These are phyloP conservation scores for Phytophthora meadii DNA, from an alignment of 352 stramenopile genomes.

Conservation along the genomic window DNA sequence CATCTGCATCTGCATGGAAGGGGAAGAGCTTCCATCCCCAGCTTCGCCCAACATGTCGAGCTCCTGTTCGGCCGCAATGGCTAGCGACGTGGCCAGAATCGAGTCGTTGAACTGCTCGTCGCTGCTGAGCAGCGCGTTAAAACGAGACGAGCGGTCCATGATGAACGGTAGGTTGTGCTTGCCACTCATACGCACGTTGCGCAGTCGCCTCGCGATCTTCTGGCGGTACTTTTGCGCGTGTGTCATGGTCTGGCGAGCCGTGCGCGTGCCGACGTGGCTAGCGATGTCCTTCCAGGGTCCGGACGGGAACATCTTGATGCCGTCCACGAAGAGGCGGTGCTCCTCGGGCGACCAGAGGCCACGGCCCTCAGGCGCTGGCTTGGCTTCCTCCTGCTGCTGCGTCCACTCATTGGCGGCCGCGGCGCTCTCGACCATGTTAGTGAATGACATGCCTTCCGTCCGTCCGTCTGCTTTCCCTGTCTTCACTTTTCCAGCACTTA, in stretches of 20 bases:
- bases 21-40: slow-evolving; percentile 45
- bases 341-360: slow-evolving; percentile 81
- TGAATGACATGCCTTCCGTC: slow-evolving; percentile 40
- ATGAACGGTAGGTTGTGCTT: slow-evolving; percentile 73
- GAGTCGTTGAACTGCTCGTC: slow-evolving; percentile 87
- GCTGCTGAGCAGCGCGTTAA: slow-evolving; percentile 71
- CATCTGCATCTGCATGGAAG: slow-evolving; percentile 35
- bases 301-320: slow-evolving; percentile 80
- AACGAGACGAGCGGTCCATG: slow-evolving; percentile 74
- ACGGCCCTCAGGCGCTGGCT: slow-evolving; percentile 55
- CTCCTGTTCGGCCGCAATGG: slow-evolving; percentile 74
- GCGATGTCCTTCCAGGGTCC: slow-evolving; percentile 85
- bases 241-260: slow-evolving; percentile 81
- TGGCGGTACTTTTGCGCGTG: slow-evolving; percentile 89
- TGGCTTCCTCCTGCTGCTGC: slow-evolving; percentile 42
- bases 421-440: slow-evolving; percentile 37
- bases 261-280: slow-evolving; percentile 70
- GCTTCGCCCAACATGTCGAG: slow-evolving; percentile 68
- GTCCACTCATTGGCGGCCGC: slow-evolving; percentile 29
- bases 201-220: slow-evolving; percentile 78
- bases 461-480: slow-evolving; percentile 4
- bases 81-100: slow-evolving; percentile 77
- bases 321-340: slow-evolving; percentile 75
- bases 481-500: slow-evolving; percentile 23
- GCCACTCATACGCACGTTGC: slow-evolving; percentile 73